These are phyloP conservation scores for Diutina rugosa DNA, from an alignment of 1,139 yeast genomes.

Conservation along the genomic window DNA sequence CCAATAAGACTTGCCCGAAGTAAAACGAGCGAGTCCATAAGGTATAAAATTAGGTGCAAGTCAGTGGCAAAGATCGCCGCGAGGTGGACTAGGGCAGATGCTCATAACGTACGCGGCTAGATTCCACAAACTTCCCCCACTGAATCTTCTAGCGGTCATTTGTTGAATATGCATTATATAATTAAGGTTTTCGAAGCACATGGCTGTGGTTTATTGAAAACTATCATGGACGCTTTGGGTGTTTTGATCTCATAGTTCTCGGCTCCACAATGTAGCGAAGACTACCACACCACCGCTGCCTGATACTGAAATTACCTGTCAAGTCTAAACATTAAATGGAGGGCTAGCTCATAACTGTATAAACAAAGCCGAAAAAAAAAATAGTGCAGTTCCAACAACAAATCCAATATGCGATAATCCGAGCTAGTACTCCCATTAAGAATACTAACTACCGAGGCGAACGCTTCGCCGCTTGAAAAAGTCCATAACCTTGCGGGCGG, in stretches of 20 bases:
- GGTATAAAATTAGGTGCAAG: background rate
- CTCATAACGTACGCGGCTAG: background rate
- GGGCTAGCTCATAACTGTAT: background rate
- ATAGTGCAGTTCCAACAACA: background rate
- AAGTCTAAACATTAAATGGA: background rate
- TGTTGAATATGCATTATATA: too few relatives aligned
- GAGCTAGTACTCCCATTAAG: background rate
- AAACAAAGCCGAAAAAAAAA: background rate
- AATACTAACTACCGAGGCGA: background rate
- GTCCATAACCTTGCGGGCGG: constrained; percentile 70
- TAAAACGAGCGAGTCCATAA: background rate
- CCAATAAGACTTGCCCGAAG: background rate
- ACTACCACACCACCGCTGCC: background rate
- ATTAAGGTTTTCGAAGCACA: too few relatives aligned
- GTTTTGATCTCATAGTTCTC: too few relatives aligned
- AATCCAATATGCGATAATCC: background rate
- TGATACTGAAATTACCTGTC: background rate
- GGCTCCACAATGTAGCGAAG: too few relatives aligned
- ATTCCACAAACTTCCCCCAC: too few relatives aligned
- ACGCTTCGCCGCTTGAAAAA: constrained; percentile 71
- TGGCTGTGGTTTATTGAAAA: too few relatives aligned
- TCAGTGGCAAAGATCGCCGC: background rate
- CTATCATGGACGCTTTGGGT: too few relatives aligned
- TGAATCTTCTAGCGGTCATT: too few relatives aligned
- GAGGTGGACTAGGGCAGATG: background rate